These are phyloP conservation scores for Primulina eburnea DNA, from an alignment of 257 asterid genomes.

Conservation along the genomic window DNA sequence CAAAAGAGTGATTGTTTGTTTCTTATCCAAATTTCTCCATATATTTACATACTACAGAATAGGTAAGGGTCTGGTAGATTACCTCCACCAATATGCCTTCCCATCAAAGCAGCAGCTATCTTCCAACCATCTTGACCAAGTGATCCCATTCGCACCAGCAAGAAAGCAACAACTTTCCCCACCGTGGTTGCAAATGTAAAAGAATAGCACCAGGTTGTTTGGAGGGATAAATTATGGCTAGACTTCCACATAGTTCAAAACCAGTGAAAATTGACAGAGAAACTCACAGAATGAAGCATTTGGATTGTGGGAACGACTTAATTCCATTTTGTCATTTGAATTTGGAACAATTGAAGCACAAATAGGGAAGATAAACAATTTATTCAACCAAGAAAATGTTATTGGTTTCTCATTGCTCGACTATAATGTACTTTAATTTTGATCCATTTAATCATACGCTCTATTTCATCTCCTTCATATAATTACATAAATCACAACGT, in stretches of 20 bases:
- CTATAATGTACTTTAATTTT: not conserved
- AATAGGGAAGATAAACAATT: not conserved
- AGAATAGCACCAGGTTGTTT: not conserved
- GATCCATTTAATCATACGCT: not conserved
- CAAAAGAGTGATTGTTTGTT: no score
- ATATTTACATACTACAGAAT: not conserved
- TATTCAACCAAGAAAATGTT: not conserved
- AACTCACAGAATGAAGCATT: not conserved
- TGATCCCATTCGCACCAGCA: constrained; percentile 79
- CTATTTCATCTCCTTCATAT: not conserved
- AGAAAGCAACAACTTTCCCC: constrained; percentile 75
- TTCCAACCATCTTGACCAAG: constrained; percentile 89
- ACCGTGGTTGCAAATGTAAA: constrained; percentile 76
- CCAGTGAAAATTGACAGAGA: not conserved
- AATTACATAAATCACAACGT: no score
- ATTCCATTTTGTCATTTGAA: not conserved
- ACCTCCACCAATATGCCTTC: constrained; percentile 99
- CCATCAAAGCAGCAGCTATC: constrained; percentile 97
- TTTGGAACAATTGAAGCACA: not conserved
- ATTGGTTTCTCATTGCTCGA: not conserved
- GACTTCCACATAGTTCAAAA: not conserved
- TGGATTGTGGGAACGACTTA: not conserved
- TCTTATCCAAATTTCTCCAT: no score
- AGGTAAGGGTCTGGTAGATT: constrained; percentile 12
- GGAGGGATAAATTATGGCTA: not conserved